phyloP scores from a whole-genome alignment of 192 early-diverging fungal species.

The Physocladia obscura region DNA sequence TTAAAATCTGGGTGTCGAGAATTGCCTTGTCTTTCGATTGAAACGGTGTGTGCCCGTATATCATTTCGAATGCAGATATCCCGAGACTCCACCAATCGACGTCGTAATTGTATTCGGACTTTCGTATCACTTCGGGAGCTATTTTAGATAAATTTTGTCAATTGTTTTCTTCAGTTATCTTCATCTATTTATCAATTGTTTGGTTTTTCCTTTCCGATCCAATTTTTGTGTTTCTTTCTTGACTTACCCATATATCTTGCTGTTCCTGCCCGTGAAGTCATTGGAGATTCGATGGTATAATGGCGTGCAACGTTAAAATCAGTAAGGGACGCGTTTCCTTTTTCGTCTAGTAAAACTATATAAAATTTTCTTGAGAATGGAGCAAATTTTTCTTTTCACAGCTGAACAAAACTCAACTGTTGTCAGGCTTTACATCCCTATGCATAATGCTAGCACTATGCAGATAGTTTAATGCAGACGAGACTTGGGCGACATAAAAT shows the following conservation, averaged over 20 bases:
- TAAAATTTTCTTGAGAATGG: too few relatives aligned
- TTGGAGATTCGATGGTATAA: conserved; percentile 59
- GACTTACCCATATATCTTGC: conserved; percentile 79
- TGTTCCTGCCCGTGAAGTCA: conserved; percentile 85
- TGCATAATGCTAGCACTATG: conserved; percentile 83
- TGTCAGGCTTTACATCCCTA: conserved; percentile 93
- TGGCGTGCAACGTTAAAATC: conserved; percentile 95
- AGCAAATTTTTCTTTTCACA: not conserved
- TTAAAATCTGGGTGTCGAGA: conserved; percentile 55
- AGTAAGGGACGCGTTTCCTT: conserved; percentile 85
- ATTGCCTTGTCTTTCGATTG: conserved; percentile 59
- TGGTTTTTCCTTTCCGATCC: not conserved
- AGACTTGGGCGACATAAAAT: conserved; percentile 86
- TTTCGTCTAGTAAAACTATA: conserved; percentile 58
- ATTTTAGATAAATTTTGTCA: too few relatives aligned
- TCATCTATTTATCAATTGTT: not conserved
- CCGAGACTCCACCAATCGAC: conserved; percentile 97
- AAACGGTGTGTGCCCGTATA: conserved; percentile 75
- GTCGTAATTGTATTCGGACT: conserved; percentile 68
- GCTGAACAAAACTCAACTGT: conserved; percentile 41
- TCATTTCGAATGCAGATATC: conserved; percentile 83
- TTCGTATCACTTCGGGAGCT: conserved; percentile 44
- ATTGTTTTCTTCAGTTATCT: too few relatives aligned
- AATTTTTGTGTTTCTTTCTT: too few relatives aligned
- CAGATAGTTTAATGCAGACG: conserved; percentile 77